Conservation (phyloP, 306 rosid species). For the Luffa aegyptiaca region DNA sequence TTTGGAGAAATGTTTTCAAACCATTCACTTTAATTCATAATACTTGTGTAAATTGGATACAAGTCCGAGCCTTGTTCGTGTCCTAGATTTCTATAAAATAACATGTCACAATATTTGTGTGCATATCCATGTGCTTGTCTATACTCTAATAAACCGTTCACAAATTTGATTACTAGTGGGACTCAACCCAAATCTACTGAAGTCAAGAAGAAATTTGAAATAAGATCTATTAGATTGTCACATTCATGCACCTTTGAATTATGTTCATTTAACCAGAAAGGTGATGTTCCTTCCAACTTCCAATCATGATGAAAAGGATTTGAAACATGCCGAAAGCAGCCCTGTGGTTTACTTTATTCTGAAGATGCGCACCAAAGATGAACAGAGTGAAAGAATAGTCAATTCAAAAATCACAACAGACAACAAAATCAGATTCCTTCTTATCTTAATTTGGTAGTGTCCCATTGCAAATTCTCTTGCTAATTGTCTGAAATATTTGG, state of each 20-base stretch:
- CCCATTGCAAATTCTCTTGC: not conserved
- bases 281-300: not conserved
- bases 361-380: slow-evolving; percentile 2
- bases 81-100: no score
- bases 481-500: not conserved
- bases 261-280: not conserved
- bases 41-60: no score
- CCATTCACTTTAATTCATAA: no score
- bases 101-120: not conserved
- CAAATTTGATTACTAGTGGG: not conserved
- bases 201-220: not conserved
- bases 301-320: not conserved
- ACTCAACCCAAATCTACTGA: not conserved
- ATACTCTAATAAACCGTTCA: no score
- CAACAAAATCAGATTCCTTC: slow-evolving; percentile 3
- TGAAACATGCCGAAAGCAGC: not conserved
- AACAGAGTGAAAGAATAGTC: not conserved
- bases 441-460: not conserved
- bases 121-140: not conserved
- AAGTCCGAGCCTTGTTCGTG: no score
- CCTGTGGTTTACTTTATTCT: not conserved
- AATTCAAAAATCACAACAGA: not conserved
- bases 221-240: not conserved
- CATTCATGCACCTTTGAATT: not conserved
- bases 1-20: not conserved